Evolutionary conservation across 106 monocot species (phyloP), one percentile per base, ranked within the genome.

Genomic region (Cymbidium sinense): DNA sequence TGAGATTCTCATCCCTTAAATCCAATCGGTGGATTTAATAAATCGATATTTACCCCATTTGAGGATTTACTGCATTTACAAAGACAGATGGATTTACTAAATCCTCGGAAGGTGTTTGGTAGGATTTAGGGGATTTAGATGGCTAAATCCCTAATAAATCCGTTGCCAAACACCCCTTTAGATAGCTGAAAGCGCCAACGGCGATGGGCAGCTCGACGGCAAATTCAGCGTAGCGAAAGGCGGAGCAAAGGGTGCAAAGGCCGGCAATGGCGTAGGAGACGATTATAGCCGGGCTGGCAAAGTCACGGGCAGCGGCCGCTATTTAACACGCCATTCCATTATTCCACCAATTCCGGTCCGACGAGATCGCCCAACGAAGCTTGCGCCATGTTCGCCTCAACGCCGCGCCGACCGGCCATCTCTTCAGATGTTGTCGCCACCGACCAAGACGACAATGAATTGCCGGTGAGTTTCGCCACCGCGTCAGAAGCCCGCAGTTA

Each of bases 221-320:
- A 82, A 96, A 94, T 84, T 96, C 96, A 33, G 96, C 91, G 85
- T 96, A 96, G 83, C 96, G 94, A 79, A 96, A 94, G 25, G 96
- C 96, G 21, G 96, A 96, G 55, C 94, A 89, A 7, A 96, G 88
- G 1, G 96, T 91, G 75, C 93, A 96, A 58, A 94, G 79, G 1
- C 96, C 96, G 27, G 98, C 98, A 88, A 94, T 90, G 90, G 98
- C 94, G 86, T 90, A 98, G 39, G 98, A 98, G 34, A 91, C 50
- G 15, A 94, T 77, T 5, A 98, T 76, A 13, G 88, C 94, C 7
- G 98, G 92, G 3, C 98, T 94, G 37, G 98, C 91, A 79, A 75
- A 75, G 52, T 81, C 41, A 1, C 82, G 43, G 13, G 98, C 90
- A 70, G 21, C 79, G 82, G 27, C 94, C 98, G 70, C 88, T 88